phyloP scores from a whole-genome alignment of 345 rosid species.

The Atalantia buxifolia region DNA sequence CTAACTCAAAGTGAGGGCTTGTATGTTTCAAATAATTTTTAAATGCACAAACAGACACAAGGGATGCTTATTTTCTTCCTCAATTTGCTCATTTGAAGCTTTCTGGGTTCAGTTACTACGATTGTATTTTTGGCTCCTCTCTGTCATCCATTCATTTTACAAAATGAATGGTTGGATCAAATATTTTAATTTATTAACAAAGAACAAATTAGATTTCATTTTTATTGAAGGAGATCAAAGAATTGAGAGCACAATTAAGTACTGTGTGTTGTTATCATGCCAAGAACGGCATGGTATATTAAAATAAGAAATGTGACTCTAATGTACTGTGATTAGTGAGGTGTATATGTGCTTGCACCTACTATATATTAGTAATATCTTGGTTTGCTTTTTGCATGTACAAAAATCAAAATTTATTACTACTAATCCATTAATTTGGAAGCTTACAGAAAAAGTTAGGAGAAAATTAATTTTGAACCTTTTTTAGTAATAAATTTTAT shows the following conservation, averaged over 20 bases:
- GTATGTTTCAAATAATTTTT: neutral
- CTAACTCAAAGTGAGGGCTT: conserved; percentile 13
- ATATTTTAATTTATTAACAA: neutral
- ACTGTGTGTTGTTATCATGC: neutral
- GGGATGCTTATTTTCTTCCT: neutral
- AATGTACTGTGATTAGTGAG: neutral
- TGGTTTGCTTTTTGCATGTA: neutral
- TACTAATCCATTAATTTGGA: neutral
- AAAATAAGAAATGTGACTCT: neutral
- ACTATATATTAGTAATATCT: neutral
- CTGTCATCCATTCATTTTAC: conserved; percentile 1
- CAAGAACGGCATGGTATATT: neutral
- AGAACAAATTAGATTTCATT: neutral
- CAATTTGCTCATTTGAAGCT: conserved; percentile 9
- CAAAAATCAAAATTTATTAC: neutral
- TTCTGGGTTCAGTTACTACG: conserved; percentile 18
- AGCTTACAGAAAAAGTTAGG: neutral
- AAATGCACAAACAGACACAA: conserved; percentile 11
- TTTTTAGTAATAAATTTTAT: too few relatives aligned
- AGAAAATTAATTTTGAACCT: too few relatives aligned
- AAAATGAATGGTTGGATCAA: neutral
- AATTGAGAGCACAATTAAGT: too few relatives aligned
- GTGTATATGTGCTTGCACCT: neutral
- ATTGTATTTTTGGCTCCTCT: neutral
- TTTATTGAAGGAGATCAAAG: neutral